Evolutionary conservation across 208 protist genomes (phyloP).

Genomic region (Porcisia hertigi): DNA sequence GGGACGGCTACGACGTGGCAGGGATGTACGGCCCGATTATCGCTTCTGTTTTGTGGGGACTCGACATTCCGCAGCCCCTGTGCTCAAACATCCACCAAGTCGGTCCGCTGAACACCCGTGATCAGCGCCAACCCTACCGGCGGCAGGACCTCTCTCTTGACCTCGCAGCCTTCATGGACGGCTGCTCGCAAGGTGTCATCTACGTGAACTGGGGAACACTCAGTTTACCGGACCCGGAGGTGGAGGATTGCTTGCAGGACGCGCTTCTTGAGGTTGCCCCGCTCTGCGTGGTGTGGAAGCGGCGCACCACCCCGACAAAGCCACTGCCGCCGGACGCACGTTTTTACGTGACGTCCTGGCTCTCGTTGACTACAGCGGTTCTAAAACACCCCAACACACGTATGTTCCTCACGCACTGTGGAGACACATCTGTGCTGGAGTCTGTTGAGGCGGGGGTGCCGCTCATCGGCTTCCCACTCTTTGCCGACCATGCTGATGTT

Average conservation of each 20-base stretch:
- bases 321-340: background rate
- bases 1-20: slow-evolving; percentile 36
- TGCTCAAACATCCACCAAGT: slow-evolving; percentile 59
- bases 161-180: slow-evolving; percentile 39
- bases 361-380: slow-evolving; percentile 35
- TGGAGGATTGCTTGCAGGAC: slow-evolving; percentile 25
- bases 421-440: slow-evolving; percentile 48
- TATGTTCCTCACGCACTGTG: slow-evolving; percentile 53
- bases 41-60: slow-evolving; percentile 43
- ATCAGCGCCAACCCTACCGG: slow-evolving; percentile 24
- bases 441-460: slow-evolving; percentile 45
- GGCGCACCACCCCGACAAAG: background rate
- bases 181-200: slow-evolving; percentile 37
- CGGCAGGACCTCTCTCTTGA: slow-evolving; percentile 14
- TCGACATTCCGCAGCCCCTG: slow-evolving; percentile 52
- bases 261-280: slow-evolving; percentile 32
- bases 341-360: slow-evolving; percentile 30
- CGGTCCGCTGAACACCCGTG: slow-evolving; percentile 39
- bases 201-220: slow-evolving; percentile 64
- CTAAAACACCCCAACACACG: slow-evolving; percentile 50
- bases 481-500: slow-evolving; percentile 56
- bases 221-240: slow-evolving; percentile 11
- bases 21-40: slow-evolving; percentile 51
- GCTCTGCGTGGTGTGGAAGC: slow-evolving; percentile 61
- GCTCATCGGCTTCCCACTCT: slow-evolving; percentile 50